Evolutionary conservation across 169 alveolate genomes (phyloP).

Genomic region (Amoebophrya sp.): DNA sequence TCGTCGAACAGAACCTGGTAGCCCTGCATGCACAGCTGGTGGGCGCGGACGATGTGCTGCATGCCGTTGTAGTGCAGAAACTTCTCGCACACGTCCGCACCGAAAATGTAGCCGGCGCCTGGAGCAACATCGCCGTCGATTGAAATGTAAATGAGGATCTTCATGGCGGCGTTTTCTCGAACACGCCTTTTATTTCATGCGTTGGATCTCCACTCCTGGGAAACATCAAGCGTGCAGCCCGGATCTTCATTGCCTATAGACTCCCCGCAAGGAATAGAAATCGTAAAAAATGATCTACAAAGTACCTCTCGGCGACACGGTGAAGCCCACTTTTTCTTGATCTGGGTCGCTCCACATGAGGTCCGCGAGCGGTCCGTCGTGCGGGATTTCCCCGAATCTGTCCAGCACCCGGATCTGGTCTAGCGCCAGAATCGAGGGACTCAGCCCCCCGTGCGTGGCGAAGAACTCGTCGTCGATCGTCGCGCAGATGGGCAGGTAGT

Average conservation of each 20-base stretch:
- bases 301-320: conserved; percentile 13
- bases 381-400: conserved; percentile 81
- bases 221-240: not conserved
- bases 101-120: conserved; percentile 88
- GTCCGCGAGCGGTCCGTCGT: conserved; percentile 91
- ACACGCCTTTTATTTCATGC: not conserved
- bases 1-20: conserved; percentile 44
- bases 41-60: conserved; percentile 80
- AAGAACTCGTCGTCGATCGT: conserved; percentile 56
- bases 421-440: conserved; percentile 76
- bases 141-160: not conserved
- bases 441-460: conserved; percentile 91
- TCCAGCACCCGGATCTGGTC: conserved; percentile 71
- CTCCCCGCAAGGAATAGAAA: conserved; percentile 28
- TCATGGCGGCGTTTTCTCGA: not conserved
- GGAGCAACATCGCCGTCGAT: conserved; percentile 25
- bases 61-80: conserved; percentile 76
- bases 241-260: conserved; percentile 4
- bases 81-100: conserved; percentile 65
- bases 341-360: conserved; percentile 91
- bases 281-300: too few relatives aligned
- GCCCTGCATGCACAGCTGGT: conserved; percentile 86
- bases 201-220: not conserved
- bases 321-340: conserved; percentile 58
- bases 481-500: conserved; percentile 65